Conservation (phyloP, 257 asterid genomes). For the Ilex asprella region DNA sequence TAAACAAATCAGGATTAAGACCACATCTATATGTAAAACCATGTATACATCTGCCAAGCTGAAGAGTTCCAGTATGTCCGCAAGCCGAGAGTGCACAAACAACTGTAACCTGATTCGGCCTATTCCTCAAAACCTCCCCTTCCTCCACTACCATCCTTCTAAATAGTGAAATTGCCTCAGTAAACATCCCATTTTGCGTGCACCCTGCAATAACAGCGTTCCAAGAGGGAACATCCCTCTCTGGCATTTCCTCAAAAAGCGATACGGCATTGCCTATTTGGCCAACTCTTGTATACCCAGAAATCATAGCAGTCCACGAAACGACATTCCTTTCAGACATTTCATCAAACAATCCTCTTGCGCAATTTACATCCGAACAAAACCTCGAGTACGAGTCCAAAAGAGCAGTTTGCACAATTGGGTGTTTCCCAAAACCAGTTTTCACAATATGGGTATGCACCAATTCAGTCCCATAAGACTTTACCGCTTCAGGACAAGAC, state of each 20-base stretch:
- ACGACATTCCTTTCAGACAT: slow-evolving; percentile 57
- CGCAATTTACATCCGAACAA: slow-evolving; percentile 32
- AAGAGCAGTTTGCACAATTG: slow-evolving; percentile 61
- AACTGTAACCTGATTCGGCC: slow-evolving; percentile 61
- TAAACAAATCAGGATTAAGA: slow-evolving; percentile 31
- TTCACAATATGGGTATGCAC: slow-evolving; percentile 63
- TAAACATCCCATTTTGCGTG: slow-evolving; percentile 63
- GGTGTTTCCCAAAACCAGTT: slow-evolving; percentile 42
- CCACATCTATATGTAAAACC: slow-evolving; percentile 40
- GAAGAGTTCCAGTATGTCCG: slow-evolving; percentile 62
- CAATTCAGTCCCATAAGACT: slow-evolving; percentile 45
- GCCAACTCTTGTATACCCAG: slow-evolving; percentile 63
- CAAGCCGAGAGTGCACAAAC: slow-evolving; percentile 63
- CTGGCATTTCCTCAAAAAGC: slow-evolving; percentile 55
- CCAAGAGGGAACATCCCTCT: slow-evolving; percentile 71
- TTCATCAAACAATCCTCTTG: slow-evolving; percentile 68
- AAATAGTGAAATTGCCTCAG: slow-evolving; percentile 56
- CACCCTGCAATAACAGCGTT: slow-evolving; percentile 72
- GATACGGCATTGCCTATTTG: slow-evolving; percentile 49
- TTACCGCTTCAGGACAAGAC: slow-evolving; percentile 46
- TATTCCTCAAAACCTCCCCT: slow-evolving; percentile 20
- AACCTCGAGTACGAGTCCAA: slow-evolving; percentile 51
- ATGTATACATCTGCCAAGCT: slow-evolving; percentile 67
- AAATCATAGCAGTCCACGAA: slow-evolving; percentile 81
- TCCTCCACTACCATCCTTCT: slow-evolving; percentile 59